Evolutionary conservation across 345 rosid species (phyloP), one percentile per base, ranked within the genome.

Genomic region (Linum usitatissimum): DNA sequence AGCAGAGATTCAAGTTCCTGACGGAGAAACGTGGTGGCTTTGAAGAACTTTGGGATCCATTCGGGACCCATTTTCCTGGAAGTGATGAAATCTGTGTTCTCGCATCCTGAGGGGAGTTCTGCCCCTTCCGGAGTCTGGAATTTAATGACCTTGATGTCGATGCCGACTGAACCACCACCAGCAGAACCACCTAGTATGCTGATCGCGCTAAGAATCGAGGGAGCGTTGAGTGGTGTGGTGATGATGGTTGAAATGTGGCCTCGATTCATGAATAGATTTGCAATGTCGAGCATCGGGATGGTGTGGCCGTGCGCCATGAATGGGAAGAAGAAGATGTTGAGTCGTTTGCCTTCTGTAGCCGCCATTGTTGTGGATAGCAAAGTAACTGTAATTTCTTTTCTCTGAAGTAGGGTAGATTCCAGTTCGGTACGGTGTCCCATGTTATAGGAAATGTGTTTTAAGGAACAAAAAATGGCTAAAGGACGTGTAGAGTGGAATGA

Each of bases 251-350:
- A 40, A 31, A 34, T 67, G n/a, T 71, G 77, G 5, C 83, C 78
- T 20, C 68, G 79, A 51, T 65, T 42, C 10, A 79, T 77, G 62
- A 81, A 78, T 45, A 74, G 63, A 40, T 80, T 71, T 53, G 85
- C 83, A 2, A 81, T 64, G 76, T 81, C 79, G 10, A 81, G 63
- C 81, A 72, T 68, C 39, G 81, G 85, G 68, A 78, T 70, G 68
- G 74, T 80, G 69, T 76, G 85, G 49, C 78, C 86, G 31, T 77
- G 80, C 13, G 79, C 86, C 4, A 75, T 72, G 38, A 66, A 78
- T 10, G 86, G 86, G 48, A 78, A 72, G 79, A 81, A 78, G 68
- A 76, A 70, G 55, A 81, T 72, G 42, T 74, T 68, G 48, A 76
- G 63, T 10, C 63, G 56, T 13, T 30, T 3, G 6, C 66, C 34